A percentile compares a stretch with the other conserved stretches of the same genome.
Conservation (phyloP, 2,329 filamentous ascomycete species). For the Fusarium verticillioides region DNA sequence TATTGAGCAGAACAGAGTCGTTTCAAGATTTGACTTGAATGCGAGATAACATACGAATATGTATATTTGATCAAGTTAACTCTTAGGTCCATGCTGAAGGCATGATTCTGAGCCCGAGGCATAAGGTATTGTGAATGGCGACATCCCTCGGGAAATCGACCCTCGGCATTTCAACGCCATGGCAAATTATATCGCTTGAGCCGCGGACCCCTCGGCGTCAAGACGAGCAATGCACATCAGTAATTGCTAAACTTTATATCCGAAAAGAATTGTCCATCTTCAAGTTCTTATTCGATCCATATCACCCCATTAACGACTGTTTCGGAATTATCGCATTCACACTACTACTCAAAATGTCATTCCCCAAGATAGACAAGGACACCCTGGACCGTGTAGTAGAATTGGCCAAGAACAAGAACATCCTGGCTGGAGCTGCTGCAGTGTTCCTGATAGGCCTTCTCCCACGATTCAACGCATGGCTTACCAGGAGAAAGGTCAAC, state of each 20-base stretch:
- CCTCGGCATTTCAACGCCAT: not conserved
- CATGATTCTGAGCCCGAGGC: not conserved
- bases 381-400: not conserved
- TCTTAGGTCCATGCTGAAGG: rapidly evolving
- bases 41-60: not conserved
- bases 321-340: not conserved
- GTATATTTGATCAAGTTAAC: rapidly evolving
- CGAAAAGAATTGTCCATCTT: not conserved
- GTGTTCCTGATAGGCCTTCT: not conserved
- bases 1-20: not conserved
- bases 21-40: not conserved
- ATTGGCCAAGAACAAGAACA: not conserved
- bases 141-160: not conserved
- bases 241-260: too few species aligned
- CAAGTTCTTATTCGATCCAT: not conserved
- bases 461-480: not conserved
- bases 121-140: not conserved
- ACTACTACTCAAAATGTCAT: not conserved
- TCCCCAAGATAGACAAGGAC: not conserved
- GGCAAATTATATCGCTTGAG: not conserved
- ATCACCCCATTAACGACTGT: not conserved
- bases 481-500: not conserved
- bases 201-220: not conserved
- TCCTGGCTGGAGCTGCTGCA: not conserved
- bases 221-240: not conserved